phyloP scores from a whole-genome alignment of 2,329 filamentous ascomycete species.

The Zasmidium angulare region DNA sequence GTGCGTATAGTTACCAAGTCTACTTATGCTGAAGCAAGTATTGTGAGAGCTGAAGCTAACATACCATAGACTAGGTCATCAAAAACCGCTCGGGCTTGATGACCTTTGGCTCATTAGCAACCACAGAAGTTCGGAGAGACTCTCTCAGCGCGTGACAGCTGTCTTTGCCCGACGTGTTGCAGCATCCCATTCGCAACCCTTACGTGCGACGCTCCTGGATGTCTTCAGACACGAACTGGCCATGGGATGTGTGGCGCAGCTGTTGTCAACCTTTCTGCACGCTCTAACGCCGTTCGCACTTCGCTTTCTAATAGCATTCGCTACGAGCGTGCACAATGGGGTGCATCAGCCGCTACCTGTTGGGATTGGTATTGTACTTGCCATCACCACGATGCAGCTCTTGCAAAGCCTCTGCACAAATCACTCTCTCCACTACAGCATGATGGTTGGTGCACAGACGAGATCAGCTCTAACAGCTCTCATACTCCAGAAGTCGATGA shows the following conservation, averaged over 20 bases:
- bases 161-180: constrained; percentile 65
- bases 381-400: constrained; percentile 82
- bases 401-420: constrained; percentile 77
- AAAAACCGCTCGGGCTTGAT: constrained; percentile 74
- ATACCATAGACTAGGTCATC: constrained; percentile 73
- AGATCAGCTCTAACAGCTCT: constrained; percentile 79
- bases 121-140: constrained; percentile 66
- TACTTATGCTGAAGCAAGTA: neutral
- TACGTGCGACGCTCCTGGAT: constrained; percentile 81
- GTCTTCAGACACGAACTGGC: constrained; percentile 83
- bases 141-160: constrained; percentile 65
- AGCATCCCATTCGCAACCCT: constrained; percentile 57
- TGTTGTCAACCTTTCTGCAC: constrained; percentile 69
- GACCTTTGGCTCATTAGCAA: constrained; percentile 92
- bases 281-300: constrained; percentile 83
- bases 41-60: neutral
- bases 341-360: constrained; percentile 64
- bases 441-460: constrained; percentile 84
- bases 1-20: neutral
- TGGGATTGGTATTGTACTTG: constrained; percentile 80
- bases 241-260: constrained; percentile 73
- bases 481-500: constrained; percentile 92
- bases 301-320: constrained; percentile 83
- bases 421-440: constrained; percentile 89
- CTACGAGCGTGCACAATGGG: constrained; percentile 69